phyloP scores from a whole-genome alignment of 345 rosid genomes.

The Turnera subulata region DNA sequence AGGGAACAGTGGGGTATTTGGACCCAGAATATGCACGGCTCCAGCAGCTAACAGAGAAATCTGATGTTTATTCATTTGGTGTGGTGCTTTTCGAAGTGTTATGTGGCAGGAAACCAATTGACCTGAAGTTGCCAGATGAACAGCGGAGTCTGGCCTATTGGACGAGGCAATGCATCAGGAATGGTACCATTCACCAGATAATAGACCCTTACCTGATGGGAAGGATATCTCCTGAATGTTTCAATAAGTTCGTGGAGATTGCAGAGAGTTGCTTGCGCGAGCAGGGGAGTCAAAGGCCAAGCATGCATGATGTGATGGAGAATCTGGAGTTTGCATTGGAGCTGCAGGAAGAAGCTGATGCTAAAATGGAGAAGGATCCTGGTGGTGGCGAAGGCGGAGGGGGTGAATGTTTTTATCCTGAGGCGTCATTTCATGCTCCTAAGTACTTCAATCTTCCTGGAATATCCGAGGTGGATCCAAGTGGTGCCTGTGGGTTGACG shows the following conservation, averaged over 20 bases:
- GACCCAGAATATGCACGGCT: conserved; percentile 18
- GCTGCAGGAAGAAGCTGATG: conserved; percentile 9
- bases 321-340: conserved; percentile 9
- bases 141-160: not conserved
- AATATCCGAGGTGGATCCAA: too few species aligned
- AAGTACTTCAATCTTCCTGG: too few species aligned
- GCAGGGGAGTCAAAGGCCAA: not conserved
- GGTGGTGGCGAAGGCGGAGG: too few species aligned
- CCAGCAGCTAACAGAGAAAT: conserved; percentile 17
- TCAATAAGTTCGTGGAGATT: conserved; percentile 10
- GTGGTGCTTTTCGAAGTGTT: conserved; percentile 10
- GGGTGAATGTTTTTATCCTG: not conserved
- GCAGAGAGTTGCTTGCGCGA: conserved; percentile 9
- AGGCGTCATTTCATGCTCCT: conserved; percentile 1
- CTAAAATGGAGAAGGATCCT: not conserved
- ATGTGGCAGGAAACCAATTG: not conserved
- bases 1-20: conserved; percentile 6
- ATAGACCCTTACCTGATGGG: conserved; percentile 14
- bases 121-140: not conserved
- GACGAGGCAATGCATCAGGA: conserved; percentile 2
- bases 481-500: too few species aligned
- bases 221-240: conserved; percentile 11
- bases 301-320: conserved; percentile 14
- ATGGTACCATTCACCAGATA: conserved; percentile 2
- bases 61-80: too few species aligned